Evolutionary conservation across 169 alveolate species (phyloP), one percentile per base, ranked within the genome.

Genomic region (Eimeria maxima): DNA sequence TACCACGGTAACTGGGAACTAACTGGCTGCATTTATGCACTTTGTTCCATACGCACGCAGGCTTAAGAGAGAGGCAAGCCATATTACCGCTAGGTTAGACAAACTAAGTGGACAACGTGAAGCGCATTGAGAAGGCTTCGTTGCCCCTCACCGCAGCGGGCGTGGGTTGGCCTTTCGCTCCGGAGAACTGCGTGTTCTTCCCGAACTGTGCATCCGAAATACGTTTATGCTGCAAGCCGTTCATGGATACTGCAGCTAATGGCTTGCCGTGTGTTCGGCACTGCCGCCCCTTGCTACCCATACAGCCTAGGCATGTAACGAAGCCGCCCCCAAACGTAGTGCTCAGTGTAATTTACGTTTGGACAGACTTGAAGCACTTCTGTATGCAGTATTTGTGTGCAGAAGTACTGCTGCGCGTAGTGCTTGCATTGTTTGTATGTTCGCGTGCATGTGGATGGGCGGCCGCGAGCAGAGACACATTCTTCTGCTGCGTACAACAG

Each of bases 11-110:
- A 16, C 88, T 42, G 88, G 65, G 11, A 7, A 20, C 65, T n/a
- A 20, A 24, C 4, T 18, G 60, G 14, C 11, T 45, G 16, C 42
- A 33, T 7, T 8, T 74, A 20, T 3, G 20, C 84, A 6, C 53
- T 50, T 24, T 14, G 14, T 53, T 63, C 20, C 20, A 11, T 53
- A 1, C 60, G 60, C 60, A 53, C 78, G 50, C 74, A 86, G 93
- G 78, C 38, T 86, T 60, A 67, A 38, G 93, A 45, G 93, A 42
- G 93, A 86, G 57, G 93, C 93, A 24, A 53, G 93, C 74, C 93
- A 86, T 60, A 42, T 86, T 4, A 22, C 47, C 33, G 78, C 93
- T 29, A 78, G 93, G 8, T 42, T 86, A 18, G 93, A 86, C n/a
- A 86, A 86, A 47, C 60, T 86, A 55, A 45, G 47, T 18, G 42